Percentiles rank a stretch among this genome's conserved stretches.
These are phyloP conservation scores for Wallacemonas rigidus DNA, from an alignment of 208 protist genomes.

Conservation along the genomic window DNA sequence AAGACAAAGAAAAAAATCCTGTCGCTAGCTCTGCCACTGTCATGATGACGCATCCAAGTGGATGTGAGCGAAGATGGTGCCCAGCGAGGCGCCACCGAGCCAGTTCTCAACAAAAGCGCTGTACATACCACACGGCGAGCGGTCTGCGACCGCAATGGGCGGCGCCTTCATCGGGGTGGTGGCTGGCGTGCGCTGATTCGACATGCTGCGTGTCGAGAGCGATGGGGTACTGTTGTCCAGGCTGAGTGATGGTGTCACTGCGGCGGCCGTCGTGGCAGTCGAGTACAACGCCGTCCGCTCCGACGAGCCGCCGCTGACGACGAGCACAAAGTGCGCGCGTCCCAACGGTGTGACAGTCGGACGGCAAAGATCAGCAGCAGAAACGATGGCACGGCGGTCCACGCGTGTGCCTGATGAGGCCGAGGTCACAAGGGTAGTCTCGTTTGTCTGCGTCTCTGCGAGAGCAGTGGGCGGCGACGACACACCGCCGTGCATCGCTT, in stretches of 20 bases:
- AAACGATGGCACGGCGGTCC: not conserved
- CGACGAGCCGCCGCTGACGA: constrained; percentile 4
- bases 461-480: no score
- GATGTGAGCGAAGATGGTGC: constrained; percentile 9
- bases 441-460: no score
- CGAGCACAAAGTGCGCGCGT: constrained; percentile 7
- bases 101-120: constrained; percentile 14
- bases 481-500: not conserved
- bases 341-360: no score
- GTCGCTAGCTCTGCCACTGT: no score
- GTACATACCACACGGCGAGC: constrained; percentile 11
- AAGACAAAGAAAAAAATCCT: no score
- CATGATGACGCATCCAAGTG: not conserved
- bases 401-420: no score
- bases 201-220: not conserved
- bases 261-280: not conserved
- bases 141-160: not conserved
- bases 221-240: not conserved
- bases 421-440: no score
- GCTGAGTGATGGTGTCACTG: not conserved
- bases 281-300: constrained; percentile 5
- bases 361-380: constrained; percentile 5
- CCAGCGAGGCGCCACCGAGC: constrained; percentile 5
- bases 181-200: constrained; percentile 7
- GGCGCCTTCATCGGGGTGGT: constrained; percentile 18